Percentiles rank a stretch among this genome's conserved stretches.
These are phyloP conservation scores for Meyerozyma guilliermondii DNA, from an alignment of 1,139 yeast genomes.

Conservation along the genomic window DNA sequence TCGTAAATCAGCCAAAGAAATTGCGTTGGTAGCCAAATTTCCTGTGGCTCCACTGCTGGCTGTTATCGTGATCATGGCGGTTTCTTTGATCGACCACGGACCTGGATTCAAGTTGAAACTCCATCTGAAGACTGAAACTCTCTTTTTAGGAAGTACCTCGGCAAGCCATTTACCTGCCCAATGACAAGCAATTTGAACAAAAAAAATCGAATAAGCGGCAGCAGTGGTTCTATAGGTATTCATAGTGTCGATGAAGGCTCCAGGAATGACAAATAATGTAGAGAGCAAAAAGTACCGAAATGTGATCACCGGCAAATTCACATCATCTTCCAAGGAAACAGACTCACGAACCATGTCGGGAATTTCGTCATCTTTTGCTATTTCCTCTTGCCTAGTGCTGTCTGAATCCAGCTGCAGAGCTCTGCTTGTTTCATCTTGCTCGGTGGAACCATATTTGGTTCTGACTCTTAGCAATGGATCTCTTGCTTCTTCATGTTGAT, in stretches of 20 bases:
- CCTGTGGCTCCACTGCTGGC: constrained; percentile 46
- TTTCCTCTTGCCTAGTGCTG: not conserved
- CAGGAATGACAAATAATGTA: constrained; percentile 37
- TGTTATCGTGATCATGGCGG: constrained; percentile 39
- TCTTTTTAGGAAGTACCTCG: constrained; percentile 22
- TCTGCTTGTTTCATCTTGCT: not conserved
- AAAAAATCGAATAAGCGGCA: constrained; percentile 41
- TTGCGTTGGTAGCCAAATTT: constrained; percentile 36
- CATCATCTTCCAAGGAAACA: constrained; percentile 30
- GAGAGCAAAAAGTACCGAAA: constrained; percentile 37
- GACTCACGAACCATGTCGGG: constrained; percentile 14
- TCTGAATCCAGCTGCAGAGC: not conserved
- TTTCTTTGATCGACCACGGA: constrained; percentile 44
- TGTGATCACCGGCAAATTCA: constrained; percentile 32
- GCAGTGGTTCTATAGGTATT: constrained; percentile 44
- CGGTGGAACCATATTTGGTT: not conserved
- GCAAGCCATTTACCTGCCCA: constrained; percentile 42
- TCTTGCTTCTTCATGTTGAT: not conserved
- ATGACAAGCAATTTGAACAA: constrained; percentile 41
- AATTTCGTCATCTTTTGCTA: constrained; percentile 1
- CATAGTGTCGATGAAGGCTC: constrained; percentile 45
- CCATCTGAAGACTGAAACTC: constrained; percentile 15
- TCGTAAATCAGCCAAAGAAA: constrained; percentile 37
- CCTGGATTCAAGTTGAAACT: constrained; percentile 36
- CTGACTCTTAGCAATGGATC: not conserved